Evolutionary conservation across 2,329 filamentous ascomycete species (phyloP), one percentile per base, ranked within the genome.

Genomic region (Trichoderma brevicompactum): DNA sequence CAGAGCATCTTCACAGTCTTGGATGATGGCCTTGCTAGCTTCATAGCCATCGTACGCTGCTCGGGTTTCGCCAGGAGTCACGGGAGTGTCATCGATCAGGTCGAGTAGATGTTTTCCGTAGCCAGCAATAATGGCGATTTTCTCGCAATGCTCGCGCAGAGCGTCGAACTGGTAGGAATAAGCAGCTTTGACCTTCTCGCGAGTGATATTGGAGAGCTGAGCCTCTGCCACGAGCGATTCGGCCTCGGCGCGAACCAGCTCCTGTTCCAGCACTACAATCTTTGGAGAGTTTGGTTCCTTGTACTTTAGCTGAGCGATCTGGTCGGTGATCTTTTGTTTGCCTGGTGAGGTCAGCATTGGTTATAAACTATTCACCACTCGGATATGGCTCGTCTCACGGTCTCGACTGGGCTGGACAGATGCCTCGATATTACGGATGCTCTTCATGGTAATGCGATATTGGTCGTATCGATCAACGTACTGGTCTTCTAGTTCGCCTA

Each of bases 401-500:
- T 99, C 95, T 81, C 95, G 88, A 83, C 94, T 97, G 65, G 95
- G 95, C 81, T 99, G 95, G 58, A 99, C 95, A 23, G 94, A 98
- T 66, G 94, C 94, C 80, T 99, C 95, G 70, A 99, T 99, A 81
- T 99, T 99, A 74, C 95, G 91, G 75, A 99, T 97, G 78, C 93
- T 96, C 89, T 99, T 99, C 82, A 99, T 96, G 62, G 95, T 99
- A 65, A 99, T 91, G 75, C 95, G 92, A 83, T 98, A 99, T 81
- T 99, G 95, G 79, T 99, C 95, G 80, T 99, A 99, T 75, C 94
- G 92, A 79, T 99, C 95, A 78, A 99, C 94, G 75, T 96, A 98
- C 76, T 98, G 92, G 76, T 99, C 94, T 80, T 99, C 95, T 40
- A 98, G 88, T 81, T 99, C 95, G 77, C 94, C 95, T 73, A 99